Evolutionary conservation across 176 grass and related monocot genomes (phyloP).

Genomic region (Ensete glaucum): DNA sequence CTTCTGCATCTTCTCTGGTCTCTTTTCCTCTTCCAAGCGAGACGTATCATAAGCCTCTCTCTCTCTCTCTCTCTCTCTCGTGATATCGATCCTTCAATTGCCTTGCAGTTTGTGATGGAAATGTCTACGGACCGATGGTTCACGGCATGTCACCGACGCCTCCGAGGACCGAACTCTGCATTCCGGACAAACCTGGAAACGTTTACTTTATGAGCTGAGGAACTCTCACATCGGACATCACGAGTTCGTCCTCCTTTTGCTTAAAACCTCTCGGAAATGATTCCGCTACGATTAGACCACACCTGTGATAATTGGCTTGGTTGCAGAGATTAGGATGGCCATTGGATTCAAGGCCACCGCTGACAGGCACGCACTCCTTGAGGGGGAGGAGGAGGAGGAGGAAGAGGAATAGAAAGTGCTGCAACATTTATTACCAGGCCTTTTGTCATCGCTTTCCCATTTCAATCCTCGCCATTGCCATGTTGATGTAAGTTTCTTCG

Average conservation of each 20-base stretch:
- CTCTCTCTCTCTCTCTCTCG: background rate
- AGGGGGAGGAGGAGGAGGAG: background rate
- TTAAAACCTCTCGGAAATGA: background rate
- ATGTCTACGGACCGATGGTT: background rate
- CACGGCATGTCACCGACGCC: no score
- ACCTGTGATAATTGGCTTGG: background rate
- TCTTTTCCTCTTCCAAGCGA: background rate
- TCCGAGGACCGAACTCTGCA: no score
- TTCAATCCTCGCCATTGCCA: conserved; percentile 29
- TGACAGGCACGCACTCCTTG: background rate
- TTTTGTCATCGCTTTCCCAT: background rate
- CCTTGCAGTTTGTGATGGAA: background rate
- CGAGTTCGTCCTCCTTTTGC: background rate
- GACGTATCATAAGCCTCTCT: background rate
- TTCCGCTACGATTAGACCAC: background rate
- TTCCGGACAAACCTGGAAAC: background rate
- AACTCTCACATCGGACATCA: conserved; percentile 20
- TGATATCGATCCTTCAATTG: background rate
- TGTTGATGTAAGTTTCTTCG: conserved; percentile 38
- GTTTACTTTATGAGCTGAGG: background rate
- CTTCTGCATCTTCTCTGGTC: background rate
- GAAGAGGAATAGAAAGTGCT: background rate
- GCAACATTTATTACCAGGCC: background rate
- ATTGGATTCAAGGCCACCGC: background rate
- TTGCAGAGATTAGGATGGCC: background rate